phyloP scores from a whole-genome alignment of 108 stramenopile species.

The Nitzschia sp. region DNA sequence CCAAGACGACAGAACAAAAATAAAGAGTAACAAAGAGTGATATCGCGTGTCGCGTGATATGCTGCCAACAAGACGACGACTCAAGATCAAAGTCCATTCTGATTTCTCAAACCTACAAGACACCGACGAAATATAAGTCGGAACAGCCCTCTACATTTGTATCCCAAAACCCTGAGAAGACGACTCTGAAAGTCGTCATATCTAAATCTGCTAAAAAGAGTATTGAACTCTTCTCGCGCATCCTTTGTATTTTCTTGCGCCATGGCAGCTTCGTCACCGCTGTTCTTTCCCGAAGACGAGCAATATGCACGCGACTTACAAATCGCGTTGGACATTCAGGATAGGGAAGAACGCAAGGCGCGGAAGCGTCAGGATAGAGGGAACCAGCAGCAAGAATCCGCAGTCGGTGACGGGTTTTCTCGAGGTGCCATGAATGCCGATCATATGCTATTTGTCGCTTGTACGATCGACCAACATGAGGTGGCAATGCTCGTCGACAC shows the following conservation, averaged over 20 bases:
- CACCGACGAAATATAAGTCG: no score
- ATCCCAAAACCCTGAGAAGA: no score
- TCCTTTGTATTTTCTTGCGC: background rate
- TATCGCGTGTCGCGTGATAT: no score
- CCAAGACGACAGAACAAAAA: no score
- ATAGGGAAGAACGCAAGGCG: slow-evolving; percentile 17
- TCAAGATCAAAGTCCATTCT: no score
- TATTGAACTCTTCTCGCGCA: no score
- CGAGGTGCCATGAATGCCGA: slow-evolving; percentile 13
- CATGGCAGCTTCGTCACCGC: slow-evolving; percentile 7
- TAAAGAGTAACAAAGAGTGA: no score
- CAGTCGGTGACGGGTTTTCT: slow-evolving; percentile 18
- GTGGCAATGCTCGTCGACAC: slow-evolving; percentile 79
- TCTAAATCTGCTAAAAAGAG: no score
- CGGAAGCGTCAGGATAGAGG: background rate
- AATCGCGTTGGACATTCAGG: slow-evolving; percentile 28
- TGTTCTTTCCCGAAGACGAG: slow-evolving; percentile 11
- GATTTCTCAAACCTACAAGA: no score
- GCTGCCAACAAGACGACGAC: no score
- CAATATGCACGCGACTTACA: slow-evolving; percentile 27
- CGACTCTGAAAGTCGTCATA: no score
- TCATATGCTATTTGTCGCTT: slow-evolving; percentile 63
- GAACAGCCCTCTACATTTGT: no score
- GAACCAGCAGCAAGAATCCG: background rate
- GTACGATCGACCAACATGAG: slow-evolving; percentile 44